Conservation (phyloP, 2,329 filamentous ascomycete species). For the Arthrobotrys iridis region DNA sequence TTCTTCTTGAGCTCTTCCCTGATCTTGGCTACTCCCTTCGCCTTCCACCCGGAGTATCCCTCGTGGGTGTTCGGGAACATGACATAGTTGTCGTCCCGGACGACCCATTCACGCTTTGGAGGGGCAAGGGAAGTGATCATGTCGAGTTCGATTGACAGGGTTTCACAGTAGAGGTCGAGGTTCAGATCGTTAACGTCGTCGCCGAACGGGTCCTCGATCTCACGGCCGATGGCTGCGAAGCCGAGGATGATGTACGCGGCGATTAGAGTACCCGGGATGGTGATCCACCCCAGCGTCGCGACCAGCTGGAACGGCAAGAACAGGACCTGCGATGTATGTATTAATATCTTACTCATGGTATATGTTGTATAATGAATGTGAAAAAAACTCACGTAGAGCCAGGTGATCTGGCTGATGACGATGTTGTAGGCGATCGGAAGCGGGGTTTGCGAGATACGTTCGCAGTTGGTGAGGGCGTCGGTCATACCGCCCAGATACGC, state of each 20-base stretch:
- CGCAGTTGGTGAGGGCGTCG: conserved; percentile 70
- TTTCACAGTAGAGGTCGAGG: conserved; percentile 78
- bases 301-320: conserved; percentile 83
- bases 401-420: conserved; percentile 86
- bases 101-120: conserved; percentile 13
- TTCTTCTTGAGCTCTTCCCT: conserved; percentile 46
- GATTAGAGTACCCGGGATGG: conserved; percentile 77
- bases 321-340: conserved; percentile 22
- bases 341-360: too few relatives aligned
- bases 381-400: conserved; percentile 78
- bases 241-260: conserved; percentile 75
- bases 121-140: conserved; percentile 32
- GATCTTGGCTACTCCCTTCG: conserved; percentile 65
- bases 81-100: conserved; percentile 59
- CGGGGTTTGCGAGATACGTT: conserved; percentile 74
- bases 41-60: conserved; percentile 66
- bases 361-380: too few relatives aligned
- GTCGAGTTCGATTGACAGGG: conserved; percentile 67
- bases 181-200: conserved; percentile 83
- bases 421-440: conserved; percentile 85
- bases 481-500: conserved; percentile 70
- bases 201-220: conserved; percentile 87
- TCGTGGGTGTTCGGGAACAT: conserved; percentile 63
- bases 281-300: conserved; percentile 72
- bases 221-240: conserved; percentile 67